Percentiles rank a stretch among this genome's conserved stretches.
Conservation (phyloP, 106 monocot genomes). For the Acorus calamus region DNA sequence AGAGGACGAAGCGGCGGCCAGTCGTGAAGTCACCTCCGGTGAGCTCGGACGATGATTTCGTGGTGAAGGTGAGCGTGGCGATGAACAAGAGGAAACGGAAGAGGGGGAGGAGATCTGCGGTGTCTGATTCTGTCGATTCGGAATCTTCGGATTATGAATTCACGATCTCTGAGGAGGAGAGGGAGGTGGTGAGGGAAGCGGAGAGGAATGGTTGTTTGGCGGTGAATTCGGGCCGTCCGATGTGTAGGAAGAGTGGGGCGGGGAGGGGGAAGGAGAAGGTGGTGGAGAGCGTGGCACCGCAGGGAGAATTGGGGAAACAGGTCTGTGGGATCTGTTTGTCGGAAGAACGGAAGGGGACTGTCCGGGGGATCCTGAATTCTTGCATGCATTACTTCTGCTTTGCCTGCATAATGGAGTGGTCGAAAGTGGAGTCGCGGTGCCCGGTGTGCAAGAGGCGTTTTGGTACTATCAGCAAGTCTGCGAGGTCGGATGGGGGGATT, state of each 20-base stretch:
- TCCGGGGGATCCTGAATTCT: constrained; percentile 59
- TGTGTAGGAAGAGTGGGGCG: not conserved
- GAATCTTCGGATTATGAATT: constrained; percentile 19
- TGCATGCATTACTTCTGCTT: constrained; percentile 78
- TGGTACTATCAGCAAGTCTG: constrained; percentile 45
- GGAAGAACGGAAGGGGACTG: constrained; percentile 48
- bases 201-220: constrained; percentile 1
- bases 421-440: constrained; percentile 74
- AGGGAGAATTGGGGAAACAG: constrained; percentile 31
- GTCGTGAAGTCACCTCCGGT: not conserved
- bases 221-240: not conserved
- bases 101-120: not conserved
- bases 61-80: constrained; percentile 20
- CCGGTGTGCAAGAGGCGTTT: constrained; percentile 80
- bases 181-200: constrained; percentile 20
- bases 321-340: constrained; percentile 79
- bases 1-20: not conserved
- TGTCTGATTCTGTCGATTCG: constrained; percentile 1
- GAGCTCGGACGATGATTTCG: constrained; percentile 35
- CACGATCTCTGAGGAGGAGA: constrained; percentile 24
- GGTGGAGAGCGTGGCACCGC: constrained; percentile 9
- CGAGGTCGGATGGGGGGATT: constrained; percentile 23
- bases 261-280: constrained; percentile 35
- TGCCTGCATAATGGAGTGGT: constrained; percentile 85
- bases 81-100: constrained; percentile 6